Conservation (phyloP, 2,329 filamentous ascomycete species). For the Aspergillus sp. region DNA sequence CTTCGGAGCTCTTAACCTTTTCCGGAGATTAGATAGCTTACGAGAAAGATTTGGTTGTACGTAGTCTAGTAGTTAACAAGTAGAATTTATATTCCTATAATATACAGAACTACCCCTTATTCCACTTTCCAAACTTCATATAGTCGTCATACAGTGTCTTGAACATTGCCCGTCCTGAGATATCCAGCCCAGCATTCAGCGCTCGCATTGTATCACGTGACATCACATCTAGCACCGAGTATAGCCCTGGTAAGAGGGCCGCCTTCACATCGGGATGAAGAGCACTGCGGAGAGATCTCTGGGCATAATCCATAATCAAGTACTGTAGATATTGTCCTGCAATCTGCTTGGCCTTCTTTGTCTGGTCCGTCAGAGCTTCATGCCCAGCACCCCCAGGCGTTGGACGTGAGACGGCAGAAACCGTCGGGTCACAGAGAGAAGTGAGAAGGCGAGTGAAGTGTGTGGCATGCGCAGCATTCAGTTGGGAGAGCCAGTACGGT, state of each 20-base stretch:
- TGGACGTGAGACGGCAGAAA: slow-evolving; percentile 51
- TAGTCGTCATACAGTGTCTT: slow-evolving; percentile 56
- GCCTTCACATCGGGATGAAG: slow-evolving; percentile 54
- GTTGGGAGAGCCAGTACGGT: slow-evolving; percentile 34
- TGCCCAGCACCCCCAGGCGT: slow-evolving; percentile 34
- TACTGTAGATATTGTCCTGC: slow-evolving; percentile 59
- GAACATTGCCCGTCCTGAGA: slow-evolving; percentile 53
- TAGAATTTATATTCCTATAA: not conserved
- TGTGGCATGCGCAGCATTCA: slow-evolving; percentile 46
- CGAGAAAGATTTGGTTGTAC: not conserved
- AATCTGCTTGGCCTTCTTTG: slow-evolving; percentile 58
- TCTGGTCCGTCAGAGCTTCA: slow-evolving; percentile 57
- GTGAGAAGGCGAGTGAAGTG: slow-evolving; percentile 57
- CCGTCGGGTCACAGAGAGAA: slow-evolving; percentile 62
- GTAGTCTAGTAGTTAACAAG: not conserved
- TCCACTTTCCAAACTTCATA: slow-evolving; percentile 48
- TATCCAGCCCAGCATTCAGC: slow-evolving; percentile 53
- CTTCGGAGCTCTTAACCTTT: too few species aligned
- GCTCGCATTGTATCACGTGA: slow-evolving; percentile 50
- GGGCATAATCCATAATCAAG: slow-evolving; percentile 57
- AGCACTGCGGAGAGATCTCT: slow-evolving; percentile 51
- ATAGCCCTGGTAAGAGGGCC: slow-evolving; percentile 52
- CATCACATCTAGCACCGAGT: slow-evolving; percentile 55
- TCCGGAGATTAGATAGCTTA: not conserved
- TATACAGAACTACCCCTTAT: slow-evolving; percentile 36